These are phyloP conservation scores for Quercus lobata DNA, from an alignment of 331 rosid species.

Conservation along the genomic window DNA sequence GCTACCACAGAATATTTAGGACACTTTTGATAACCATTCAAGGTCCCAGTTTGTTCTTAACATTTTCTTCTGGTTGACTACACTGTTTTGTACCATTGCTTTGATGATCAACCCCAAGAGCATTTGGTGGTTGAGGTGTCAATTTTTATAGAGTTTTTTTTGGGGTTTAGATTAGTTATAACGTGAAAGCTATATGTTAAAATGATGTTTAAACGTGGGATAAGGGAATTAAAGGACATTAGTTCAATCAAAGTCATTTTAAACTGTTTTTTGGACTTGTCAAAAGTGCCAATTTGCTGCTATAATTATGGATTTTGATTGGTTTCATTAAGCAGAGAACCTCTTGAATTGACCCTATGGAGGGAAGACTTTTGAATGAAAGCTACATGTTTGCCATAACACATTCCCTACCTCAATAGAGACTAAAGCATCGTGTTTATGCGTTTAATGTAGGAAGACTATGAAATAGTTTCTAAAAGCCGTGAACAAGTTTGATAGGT, in stretches of 20 bases:
- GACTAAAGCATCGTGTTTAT: background rate
- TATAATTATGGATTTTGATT: slow-evolving; percentile 2
- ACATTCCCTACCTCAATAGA: background rate
- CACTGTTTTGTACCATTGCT: slow-evolving; percentile 15
- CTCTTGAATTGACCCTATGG: background rate
- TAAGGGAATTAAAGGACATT: slow-evolving; percentile 10
- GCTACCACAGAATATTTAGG: slow-evolving; percentile 18
- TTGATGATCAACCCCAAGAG: slow-evolving; percentile 14
- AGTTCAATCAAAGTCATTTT: slow-evolving; percentile 15
- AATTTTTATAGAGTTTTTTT: background rate
- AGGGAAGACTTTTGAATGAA: background rate
- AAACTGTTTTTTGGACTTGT: background rate
- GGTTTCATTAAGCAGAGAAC: background rate
- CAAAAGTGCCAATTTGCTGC: slow-evolving; percentile 12
- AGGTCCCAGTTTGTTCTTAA: slow-evolving; percentile 35
- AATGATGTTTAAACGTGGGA: slow-evolving; percentile 25
- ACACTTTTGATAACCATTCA: slow-evolving; percentile 30
- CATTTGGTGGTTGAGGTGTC: slow-evolving; percentile 25
- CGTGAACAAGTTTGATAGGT: slow-evolving; percentile 4
- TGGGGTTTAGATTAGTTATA: background rate
- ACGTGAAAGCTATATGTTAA: slow-evolving; percentile 2
- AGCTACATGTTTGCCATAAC: background rate
- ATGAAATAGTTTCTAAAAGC: background rate
- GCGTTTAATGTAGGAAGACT: background rate
- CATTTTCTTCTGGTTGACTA: slow-evolving; percentile 26